Percentiles rank a stretch among this genome's conserved stretches.
phyloP scores from a whole-genome alignment of 1,284 basidiomycete species.

The Cutaneotrichosporon cutaneum region DNA sequence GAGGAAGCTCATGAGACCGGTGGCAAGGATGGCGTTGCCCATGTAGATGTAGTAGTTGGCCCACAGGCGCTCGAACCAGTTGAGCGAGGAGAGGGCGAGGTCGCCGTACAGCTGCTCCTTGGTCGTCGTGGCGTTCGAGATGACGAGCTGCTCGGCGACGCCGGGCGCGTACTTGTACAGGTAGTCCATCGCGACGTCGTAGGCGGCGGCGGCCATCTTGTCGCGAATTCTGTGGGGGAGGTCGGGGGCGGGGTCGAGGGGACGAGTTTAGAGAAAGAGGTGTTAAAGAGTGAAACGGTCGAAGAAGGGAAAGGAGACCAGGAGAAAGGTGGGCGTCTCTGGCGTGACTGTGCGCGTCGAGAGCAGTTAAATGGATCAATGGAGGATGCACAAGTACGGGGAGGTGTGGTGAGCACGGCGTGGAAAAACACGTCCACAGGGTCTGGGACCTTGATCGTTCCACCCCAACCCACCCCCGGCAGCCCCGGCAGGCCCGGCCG shows the following conservation, averaged over 20 bases:
- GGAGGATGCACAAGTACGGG: too few relatives aligned
- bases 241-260: not conserved
- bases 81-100: constrained; percentile 65
- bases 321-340: not conserved
- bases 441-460: not conserved
- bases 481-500: too few relatives aligned
- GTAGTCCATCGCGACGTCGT: constrained; percentile 39
- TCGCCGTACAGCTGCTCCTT: constrained; percentile 50
- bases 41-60: constrained; percentile 78
- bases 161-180: constrained; percentile 46
- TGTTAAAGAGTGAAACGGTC: constrained; percentile 2
- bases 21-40: constrained; percentile 89
- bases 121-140: constrained; percentile 45
- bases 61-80: constrained; percentile 76
- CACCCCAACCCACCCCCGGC: not conserved
- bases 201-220: constrained; percentile 31
- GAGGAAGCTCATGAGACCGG: constrained; percentile 88
- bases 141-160: constrained; percentile 42
- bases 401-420: not conserved
- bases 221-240: not conserved
- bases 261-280: not conserved
- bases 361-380: constrained; percentile 7
- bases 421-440: not conserved
- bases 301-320: not conserved
- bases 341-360: not conserved